These are phyloP conservation scores for Solanum aculeatissimum DNA, from an alignment of 305 asterid genomes.

Conservation along the genomic window DNA sequence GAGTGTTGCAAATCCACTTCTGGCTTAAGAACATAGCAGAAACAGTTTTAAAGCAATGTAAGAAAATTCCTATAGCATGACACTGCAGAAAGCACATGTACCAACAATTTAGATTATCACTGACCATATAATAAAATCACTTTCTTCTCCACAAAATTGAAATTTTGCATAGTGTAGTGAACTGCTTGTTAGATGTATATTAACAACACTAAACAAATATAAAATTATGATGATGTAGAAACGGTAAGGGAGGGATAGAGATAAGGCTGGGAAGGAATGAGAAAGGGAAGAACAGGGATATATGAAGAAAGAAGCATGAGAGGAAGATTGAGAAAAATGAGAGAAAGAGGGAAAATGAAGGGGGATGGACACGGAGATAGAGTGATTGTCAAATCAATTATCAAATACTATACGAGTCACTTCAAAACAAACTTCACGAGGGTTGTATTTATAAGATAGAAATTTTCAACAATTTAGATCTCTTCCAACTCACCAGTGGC, in stretches of 20 bases:
- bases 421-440: neutral
- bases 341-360: neutral
- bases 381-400: neutral
- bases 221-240: neutral
- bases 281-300: neutral
- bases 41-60: neutral
- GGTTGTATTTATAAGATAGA: neutral
- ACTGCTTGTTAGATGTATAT: neutral
- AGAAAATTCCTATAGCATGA: neutral
- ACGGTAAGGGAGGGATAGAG: neutral
- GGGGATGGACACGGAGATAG: neutral
- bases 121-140: neutral
- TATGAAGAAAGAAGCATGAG: neutral
- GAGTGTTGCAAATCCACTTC: conserved; percentile 91
- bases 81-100: neutral
- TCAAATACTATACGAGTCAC: neutral
- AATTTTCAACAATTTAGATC: neutral
- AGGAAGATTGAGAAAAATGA: neutral
- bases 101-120: neutral
- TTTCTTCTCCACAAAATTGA: neutral
- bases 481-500: neutral
- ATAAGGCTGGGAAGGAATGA: neutral
- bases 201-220: neutral
- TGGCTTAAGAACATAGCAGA: conserved; percentile 16
- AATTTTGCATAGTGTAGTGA: neutral